Evolutionary conservation across 2,329 filamentous ascomycete genomes (phyloP), one percentile per base, ranked within the genome.

Genomic region (Venturia effusa): DNA sequence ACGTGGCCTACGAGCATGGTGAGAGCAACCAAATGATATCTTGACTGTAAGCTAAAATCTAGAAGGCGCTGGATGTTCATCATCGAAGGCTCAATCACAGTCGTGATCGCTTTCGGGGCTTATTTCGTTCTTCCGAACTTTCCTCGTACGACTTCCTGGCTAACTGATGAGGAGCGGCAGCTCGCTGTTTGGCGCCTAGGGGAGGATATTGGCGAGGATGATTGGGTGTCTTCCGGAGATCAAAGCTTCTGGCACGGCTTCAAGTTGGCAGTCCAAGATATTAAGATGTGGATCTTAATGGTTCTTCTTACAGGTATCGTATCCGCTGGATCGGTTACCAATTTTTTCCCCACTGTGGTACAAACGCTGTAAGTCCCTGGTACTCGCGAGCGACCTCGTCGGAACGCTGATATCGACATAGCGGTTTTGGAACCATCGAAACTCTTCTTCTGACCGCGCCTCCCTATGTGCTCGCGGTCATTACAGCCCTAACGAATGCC

Each of bases 81-180:
- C 63, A 84, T 90, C 45, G 87, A 90, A 72, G 88, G 88, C 30
- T 77, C 80, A 19, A 79, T 87, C 65, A 90, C 87, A 1, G 75
- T 90, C 30, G 76, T 76, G 6, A 78, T 90, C 34, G 86, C 87
- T 17, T 71, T 84, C 6, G 68, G 72, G 0, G 79, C 84, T 1
- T 81, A 80, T 70, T 84, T 83, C 68, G 74, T 89, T 37, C 76
- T 91, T 17, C 87, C 87, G 0, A 84, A 90, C 70, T 88, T 88
- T 67, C 88, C 88, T 1, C 78, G 80, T 34, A 79, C 70, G 64
- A 78, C 69, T 3, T 65, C 65, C 17, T 76, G 75, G 75, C 70
- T 77, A 45, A 75, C 69, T 8, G 73, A 76, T 34, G 71, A 72
- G 63, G 74, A 77, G 65, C 70, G 74, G 8, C 71, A 76, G 57